Evolutionary conservation across 306 rosid species (phyloP), one percentile per base, ranked within the genome.

Genomic region (Cicer yamashitae): DNA sequence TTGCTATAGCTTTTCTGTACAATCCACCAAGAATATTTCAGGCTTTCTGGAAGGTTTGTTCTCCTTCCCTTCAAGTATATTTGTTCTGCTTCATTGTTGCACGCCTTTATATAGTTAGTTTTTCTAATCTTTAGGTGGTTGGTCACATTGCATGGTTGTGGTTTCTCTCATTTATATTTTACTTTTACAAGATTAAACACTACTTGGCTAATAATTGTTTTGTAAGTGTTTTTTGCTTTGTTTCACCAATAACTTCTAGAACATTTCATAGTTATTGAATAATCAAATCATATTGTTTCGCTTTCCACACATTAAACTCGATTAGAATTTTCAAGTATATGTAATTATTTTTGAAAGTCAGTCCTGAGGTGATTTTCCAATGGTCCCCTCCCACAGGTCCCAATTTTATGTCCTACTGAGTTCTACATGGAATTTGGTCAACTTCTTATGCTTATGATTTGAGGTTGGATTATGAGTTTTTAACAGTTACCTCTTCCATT

Each of bases 11-110:
- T 53, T 84, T 92, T 60, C 85, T 92, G 64, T 86, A 90, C 64
- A 94, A 82, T 75, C 98, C 98, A 8, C 98, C 98, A 17, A 92
- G 88, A 78, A 79, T 94, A 74, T 94, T 91, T 81, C 96, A 90
- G 75, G 96, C 97, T 56, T 85, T 94, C 77, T 94, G 83, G 74
- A 94, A 85, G 98, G 98, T 94, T 54, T 59, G 86, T 71, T 53
- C 77, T 79, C 43, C 71, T 72, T 3, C 72, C 30, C 73, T 53
- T 7, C 78, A 48, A 75, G 22, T 72, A 46, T 64, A 58, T 14
- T 43, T 75, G 34, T 54, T 59, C 13, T 67, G 44, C 61, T 22
- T 78, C 66, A 37, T 66, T 37, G 45, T 57, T 44, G 48, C 53
- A 52, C 53, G 47, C 46, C 17, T 43, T 58, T 50, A 51, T 67